phyloP scores from a whole-genome alignment of 2,329 filamentous ascomycete genomes.

The Zymoseptoria passerinii region DNA sequence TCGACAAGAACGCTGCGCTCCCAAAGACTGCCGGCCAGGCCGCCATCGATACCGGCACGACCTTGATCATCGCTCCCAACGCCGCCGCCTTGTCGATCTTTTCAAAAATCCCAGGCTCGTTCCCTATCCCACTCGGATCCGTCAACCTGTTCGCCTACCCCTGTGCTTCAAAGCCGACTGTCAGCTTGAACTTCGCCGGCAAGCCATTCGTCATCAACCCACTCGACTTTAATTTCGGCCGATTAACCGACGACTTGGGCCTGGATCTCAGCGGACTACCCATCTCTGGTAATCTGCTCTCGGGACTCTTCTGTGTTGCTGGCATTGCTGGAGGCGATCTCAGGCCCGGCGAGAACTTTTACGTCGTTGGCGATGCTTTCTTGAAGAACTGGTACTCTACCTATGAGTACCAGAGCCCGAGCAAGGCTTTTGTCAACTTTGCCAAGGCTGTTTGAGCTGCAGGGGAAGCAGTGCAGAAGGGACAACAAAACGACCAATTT shows the following conservation, averaged over 20 bases:
- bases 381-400: slow-evolving; percentile 22
- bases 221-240: slow-evolving; percentile 19
- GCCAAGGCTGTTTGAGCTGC: slow-evolving; percentile 14
- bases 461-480: neutral
- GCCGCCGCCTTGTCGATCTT: slow-evolving; percentile 25
- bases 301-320: slow-evolving; percentile 13
- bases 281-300: slow-evolving; percentile 2
- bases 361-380: slow-evolving; percentile 20
- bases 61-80: slow-evolving; percentile 28
- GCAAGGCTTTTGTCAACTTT: slow-evolving; percentile 18
- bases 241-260: slow-evolving; percentile 10
- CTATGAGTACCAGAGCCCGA: slow-evolving; percentile 13
- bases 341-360: slow-evolving; percentile 13
- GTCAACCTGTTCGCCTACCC: slow-evolving; percentile 28
- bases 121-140: slow-evolving; percentile 20
- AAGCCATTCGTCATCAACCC: slow-evolving; percentile 21
- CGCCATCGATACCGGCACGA: slow-evolving; percentile 25
- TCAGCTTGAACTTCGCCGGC: slow-evolving; percentile 21
- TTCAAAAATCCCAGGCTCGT: slow-evolving; percentile 27
- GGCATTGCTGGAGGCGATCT: slow-evolving; percentile 16
- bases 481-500: neutral
- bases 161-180: slow-evolving; percentile 23
- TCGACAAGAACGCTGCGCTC: slow-evolving; percentile 7
- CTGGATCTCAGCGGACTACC: slow-evolving; percentile 5
- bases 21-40: slow-evolving; percentile 14